Conservation (phyloP, 805 yeast species). For the Kregervanrija fluxuum region DNA sequence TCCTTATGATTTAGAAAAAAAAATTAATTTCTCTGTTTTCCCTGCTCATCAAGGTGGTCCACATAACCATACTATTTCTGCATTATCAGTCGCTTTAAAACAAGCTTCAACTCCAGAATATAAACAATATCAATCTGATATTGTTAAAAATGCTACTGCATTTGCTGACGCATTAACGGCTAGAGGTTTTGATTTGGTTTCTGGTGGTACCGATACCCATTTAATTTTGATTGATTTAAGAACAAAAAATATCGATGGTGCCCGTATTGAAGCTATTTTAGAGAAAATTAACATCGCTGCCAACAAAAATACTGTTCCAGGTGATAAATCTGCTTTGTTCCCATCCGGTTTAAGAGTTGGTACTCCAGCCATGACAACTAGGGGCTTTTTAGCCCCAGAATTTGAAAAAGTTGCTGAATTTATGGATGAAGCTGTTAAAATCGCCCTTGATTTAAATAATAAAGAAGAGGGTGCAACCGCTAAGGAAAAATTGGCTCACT, state of each 20-base stretch:
- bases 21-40: slow-evolving; percentile 94
- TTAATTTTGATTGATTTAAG: slow-evolving; percentile 79
- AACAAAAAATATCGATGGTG: slow-evolving; percentile 83
- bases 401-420: slow-evolving; percentile 73
- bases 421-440: slow-evolving; percentile 71
- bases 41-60: slow-evolving; percentile 99
- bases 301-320: slow-evolving; percentile 94
- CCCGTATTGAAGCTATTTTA: slow-evolving; percentile 84
- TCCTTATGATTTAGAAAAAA: slow-evolving; percentile 79
- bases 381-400: slow-evolving; percentile 79
- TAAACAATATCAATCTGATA: slow-evolving; percentile 76
- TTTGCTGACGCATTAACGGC: slow-evolving; percentile 62
- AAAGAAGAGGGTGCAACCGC: slow-evolving; percentile 51
- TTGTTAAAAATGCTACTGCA: slow-evolving; percentile 71
- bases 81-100: slow-evolving; percentile 89
- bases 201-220: slow-evolving; percentile 94
- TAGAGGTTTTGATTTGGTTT: slow-evolving; percentile 72
- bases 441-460: slow-evolving; percentile 55
- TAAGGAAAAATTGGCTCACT: slow-evolving; percentile 56
- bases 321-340: slow-evolving; percentile 90
- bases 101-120: slow-evolving; percentile 89
- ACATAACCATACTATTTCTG: slow-evolving; percentile 95
- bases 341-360: slow-evolving; percentile 97
- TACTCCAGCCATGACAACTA: slow-evolving; percentile 97
- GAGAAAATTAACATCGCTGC: slow-evolving; percentile 91